phyloP scores from a whole-genome alignment of 2,329 filamentous ascomycete species.

The Fusarium stilboides region DNA sequence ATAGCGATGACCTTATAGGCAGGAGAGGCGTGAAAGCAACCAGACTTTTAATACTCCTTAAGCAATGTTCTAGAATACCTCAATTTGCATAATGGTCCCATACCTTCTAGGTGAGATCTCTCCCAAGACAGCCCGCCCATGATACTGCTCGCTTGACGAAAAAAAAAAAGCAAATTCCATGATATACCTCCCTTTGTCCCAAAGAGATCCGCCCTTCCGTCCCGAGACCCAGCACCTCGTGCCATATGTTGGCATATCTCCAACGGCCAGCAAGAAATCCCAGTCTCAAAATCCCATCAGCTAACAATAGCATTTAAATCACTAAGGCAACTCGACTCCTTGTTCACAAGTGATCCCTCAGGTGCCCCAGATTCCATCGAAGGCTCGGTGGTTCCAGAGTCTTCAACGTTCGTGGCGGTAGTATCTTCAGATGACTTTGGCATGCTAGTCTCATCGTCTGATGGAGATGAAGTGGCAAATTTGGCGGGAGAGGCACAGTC shows the following conservation, averaged over 20 bases:
- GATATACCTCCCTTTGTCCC: not conserved
- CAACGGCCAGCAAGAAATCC: not conserved
- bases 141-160: not conserved
- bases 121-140: not conserved
- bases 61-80: not conserved
- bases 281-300: not conserved
- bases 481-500: not conserved
- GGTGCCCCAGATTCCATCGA: slow-evolving; percentile 13
- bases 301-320: not conserved
- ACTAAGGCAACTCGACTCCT: not conserved
- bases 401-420: not conserved
- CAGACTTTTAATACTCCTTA: not conserved
- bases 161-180: not conserved
- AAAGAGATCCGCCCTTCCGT: not conserved
- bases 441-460: not conserved
- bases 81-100: not conserved
- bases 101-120: not conserved
- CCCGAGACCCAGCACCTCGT: not conserved
- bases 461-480: not conserved
- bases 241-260: not conserved
- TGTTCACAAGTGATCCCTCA: not conserved
- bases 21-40: slow-evolving; percentile 8
- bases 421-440: not conserved
- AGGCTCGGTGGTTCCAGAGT: not conserved
- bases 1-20: slow-evolving; percentile 10